Evolutionary conservation across 2,329 filamentous ascomycete genomes (phyloP).

Genomic region (Venturia effusa): DNA sequence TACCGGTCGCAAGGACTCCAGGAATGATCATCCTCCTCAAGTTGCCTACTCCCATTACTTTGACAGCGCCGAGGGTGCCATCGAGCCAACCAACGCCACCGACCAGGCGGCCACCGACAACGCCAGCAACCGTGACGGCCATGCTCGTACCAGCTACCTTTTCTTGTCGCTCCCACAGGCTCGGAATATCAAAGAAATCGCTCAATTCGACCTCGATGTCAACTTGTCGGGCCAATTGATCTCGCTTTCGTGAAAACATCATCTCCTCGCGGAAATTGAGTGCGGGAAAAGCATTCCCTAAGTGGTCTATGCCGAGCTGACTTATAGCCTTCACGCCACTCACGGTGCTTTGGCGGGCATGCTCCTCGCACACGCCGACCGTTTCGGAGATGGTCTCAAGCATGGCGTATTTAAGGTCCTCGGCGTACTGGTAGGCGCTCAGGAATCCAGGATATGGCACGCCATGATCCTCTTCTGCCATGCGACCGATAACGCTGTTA

Average conservation of each 20-base stretch:
- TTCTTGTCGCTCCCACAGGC: slow-evolving; percentile 78
- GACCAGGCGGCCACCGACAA: slow-evolving; percentile 70
- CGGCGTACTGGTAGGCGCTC: slow-evolving; percentile 80
- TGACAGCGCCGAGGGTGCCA: slow-evolving; percentile 70
- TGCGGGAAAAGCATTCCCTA: slow-evolving; percentile 77
- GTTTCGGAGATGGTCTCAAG: slow-evolving; percentile 73
- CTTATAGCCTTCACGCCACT: slow-evolving; percentile 79
- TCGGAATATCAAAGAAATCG: slow-evolving; percentile 87
- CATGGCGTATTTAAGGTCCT: slow-evolving; percentile 87
- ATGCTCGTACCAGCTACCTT: slow-evolving; percentile 91
- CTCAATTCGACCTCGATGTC: slow-evolving; percentile 77
- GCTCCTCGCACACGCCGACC: slow-evolving; percentile 71
- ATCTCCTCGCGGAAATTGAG: slow-evolving; percentile 81
- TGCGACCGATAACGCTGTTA: slow-evolving; percentile 61
- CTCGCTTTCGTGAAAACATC: slow-evolving; percentile 82
- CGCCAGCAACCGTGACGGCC: slow-evolving; percentile 82
- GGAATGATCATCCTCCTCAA: slow-evolving; percentile 72
- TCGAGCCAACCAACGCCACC: slow-evolving; percentile 85
- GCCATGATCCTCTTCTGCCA: slow-evolving; percentile 67
- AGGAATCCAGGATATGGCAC: slow-evolving; percentile 81
- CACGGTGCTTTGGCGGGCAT: slow-evolving; percentile 68
- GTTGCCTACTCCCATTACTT: slow-evolving; percentile 70
- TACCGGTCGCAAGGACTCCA: slow-evolving; percentile 67
- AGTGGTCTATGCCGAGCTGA: slow-evolving; percentile 74
- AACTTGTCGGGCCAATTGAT: slow-evolving; percentile 73